These are phyloP conservation scores for Pestalotiopsis fici DNA, from an alignment of 2,329 filamentous ascomycete species.

Conservation along the genomic window DNA sequence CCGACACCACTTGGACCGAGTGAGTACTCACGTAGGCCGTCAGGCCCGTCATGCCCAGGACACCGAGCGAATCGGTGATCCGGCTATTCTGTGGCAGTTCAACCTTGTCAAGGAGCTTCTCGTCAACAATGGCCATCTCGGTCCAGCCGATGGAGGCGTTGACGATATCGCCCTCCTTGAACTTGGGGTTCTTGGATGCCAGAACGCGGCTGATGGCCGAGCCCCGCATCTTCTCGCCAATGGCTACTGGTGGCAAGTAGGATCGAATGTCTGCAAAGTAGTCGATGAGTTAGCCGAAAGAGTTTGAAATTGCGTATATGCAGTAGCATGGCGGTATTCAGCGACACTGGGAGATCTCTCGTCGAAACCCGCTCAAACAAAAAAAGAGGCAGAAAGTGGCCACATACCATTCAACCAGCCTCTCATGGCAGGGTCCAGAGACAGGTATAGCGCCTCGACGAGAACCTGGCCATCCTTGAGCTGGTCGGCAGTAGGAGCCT, in stretches of 20 bases:
- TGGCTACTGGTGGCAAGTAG: constrained; percentile 69
- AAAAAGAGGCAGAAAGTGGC: not conserved
- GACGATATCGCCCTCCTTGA: constrained; percentile 60
- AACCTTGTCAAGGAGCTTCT: constrained; percentile 47
- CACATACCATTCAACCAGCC: constrained; percentile 64
- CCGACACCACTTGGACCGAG: too few relatives aligned
- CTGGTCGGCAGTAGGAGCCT: constrained; percentile 51
- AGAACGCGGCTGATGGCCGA: constrained; percentile 59
- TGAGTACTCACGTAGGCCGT: not conserved
- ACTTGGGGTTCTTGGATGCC: constrained; percentile 57
- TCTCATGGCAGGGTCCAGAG: constrained; percentile 76
- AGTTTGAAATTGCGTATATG: not conserved
- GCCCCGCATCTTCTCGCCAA: constrained; percentile 71
- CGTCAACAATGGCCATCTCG: constrained; percentile 61
- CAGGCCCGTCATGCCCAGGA: constrained; percentile 41
- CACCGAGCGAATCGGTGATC: constrained; percentile 62
- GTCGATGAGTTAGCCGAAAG: not conserved
- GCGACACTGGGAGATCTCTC: not conserved
- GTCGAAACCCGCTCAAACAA: not conserved
- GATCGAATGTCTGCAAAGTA: constrained; percentile 44
- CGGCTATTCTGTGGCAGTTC: constrained; percentile 41
- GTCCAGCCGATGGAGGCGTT: constrained; percentile 62
- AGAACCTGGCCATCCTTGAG: constrained; percentile 68
- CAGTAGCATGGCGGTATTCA: not conserved
- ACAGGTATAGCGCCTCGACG: constrained; percentile 62